Evolutionary conservation across 2,329 filamentous ascomycete species (phyloP).

Genomic region (Penicillium griseofulvum): DNA sequence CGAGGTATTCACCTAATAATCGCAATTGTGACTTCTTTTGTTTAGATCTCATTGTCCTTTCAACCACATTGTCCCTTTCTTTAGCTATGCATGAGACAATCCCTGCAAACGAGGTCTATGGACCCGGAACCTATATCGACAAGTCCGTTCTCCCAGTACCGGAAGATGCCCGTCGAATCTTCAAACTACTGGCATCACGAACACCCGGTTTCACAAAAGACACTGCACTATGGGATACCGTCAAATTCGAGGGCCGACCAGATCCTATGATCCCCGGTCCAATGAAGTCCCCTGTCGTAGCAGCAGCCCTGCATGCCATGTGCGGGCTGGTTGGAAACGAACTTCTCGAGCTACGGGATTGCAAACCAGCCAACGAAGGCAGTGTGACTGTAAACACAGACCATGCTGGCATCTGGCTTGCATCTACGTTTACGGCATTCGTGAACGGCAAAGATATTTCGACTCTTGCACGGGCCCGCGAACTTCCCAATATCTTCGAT

Average conservation of each 20-base stretch:
- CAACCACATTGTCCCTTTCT: too few species aligned
- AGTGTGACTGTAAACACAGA: slow-evolving; percentile 48
- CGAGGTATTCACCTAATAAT: neutral
- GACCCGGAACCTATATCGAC: slow-evolving; percentile 44
- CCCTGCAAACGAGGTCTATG: slow-evolving; percentile 32
- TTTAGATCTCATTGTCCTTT: too few species aligned
- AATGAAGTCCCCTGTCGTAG: slow-evolving; percentile 44
- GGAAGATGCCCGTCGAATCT: slow-evolving; percentile 39
- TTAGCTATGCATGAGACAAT: slow-evolving; percentile 11
- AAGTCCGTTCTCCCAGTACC: slow-evolving; percentile 37
- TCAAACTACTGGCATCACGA: slow-evolving; percentile 36
- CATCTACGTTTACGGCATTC: slow-evolving; percentile 38
- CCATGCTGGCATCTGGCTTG: slow-evolving; percentile 48
- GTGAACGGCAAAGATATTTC: slow-evolving; percentile 40
- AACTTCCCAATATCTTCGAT: slow-evolving; percentile 28
- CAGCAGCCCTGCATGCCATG: slow-evolving; percentile 47
- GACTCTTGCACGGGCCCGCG: slow-evolving; percentile 27
- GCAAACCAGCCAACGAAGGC: slow-evolving; percentile 6
- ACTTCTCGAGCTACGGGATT: slow-evolving; percentile 31
- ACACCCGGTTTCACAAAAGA: slow-evolving; percentile 45
- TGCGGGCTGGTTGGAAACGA: slow-evolving; percentile 45
- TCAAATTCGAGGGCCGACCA: slow-evolving; percentile 42
- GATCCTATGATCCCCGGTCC: slow-evolving; percentile 45
- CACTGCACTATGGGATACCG: slow-evolving; percentile 25
- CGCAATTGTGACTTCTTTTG: neutral